A percentile compares a stretch with the other conserved stretches of the same genome.
Conservation (phyloP, 1,284 basidiomycete species). For the Polyporus tsugae region DNA sequence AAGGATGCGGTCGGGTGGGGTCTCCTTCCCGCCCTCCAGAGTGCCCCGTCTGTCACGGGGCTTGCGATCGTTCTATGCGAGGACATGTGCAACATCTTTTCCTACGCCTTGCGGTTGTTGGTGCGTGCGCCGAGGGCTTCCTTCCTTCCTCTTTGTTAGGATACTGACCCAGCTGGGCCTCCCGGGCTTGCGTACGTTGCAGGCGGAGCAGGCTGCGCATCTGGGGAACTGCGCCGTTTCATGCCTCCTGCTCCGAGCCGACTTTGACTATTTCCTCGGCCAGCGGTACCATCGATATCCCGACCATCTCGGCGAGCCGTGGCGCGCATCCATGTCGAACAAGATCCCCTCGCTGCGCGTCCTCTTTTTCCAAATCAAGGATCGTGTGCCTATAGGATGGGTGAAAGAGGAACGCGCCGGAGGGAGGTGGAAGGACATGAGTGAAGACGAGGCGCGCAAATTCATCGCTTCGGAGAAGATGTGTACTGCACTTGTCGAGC, state of each 20-base stretch:
- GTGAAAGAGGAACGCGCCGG: not conserved
- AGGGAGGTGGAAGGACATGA: not conserved
- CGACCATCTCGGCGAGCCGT: not conserved
- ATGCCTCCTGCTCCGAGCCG: not conserved
- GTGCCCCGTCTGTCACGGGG: not conserved
- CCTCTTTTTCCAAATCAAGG: not conserved
- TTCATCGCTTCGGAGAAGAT: not conserved
- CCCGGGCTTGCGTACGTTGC: no score
- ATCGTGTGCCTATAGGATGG: not conserved
- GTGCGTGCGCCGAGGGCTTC: not conserved
- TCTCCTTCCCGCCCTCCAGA: not conserved
- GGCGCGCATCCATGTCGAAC: not conserved
- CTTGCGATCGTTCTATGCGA: not conserved
- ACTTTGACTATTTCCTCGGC: not conserved
- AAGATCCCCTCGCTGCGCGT: not conserved
- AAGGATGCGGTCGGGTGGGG: not conserved
- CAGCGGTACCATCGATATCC: not conserved
- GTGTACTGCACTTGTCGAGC: not conserved
- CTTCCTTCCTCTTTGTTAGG: no score
- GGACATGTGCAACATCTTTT: not conserved
- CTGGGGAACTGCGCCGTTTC: not conserved
- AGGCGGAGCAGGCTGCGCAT: not conserved
- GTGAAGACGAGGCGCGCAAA: not conserved
- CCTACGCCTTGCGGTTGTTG: not conserved
- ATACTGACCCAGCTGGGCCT: no score